phyloP scores from a whole-genome alignment of 495 filamentous ascomycete genomes.

The Hyaloscypha hepaticicola region DNA sequence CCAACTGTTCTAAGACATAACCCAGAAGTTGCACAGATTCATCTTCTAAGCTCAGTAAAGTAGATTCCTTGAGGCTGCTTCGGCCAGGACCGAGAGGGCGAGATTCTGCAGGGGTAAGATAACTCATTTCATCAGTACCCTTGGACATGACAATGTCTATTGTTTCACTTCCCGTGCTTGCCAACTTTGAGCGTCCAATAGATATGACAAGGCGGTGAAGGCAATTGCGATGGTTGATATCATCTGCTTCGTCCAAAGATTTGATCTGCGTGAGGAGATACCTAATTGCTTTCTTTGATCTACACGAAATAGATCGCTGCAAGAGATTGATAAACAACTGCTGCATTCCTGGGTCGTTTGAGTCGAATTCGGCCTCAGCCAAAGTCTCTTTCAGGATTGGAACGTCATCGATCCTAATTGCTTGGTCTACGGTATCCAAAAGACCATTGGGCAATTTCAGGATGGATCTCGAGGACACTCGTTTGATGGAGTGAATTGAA shows the following conservation, averaged over 20 bases:
- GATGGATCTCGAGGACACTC: constrained; percentile 65
- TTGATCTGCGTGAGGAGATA: constrained; percentile 64
- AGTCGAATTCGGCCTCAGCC: constrained; percentile 50
- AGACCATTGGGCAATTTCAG: constrained; percentile 64
- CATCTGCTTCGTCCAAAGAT: constrained; percentile 78
- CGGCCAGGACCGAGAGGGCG: constrained; percentile 61
- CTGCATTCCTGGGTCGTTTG: constrained; percentile 53
- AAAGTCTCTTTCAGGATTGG: constrained; percentile 58
- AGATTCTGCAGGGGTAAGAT: constrained; percentile 73
- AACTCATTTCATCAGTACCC: constrained; percentile 53
- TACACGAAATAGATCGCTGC: constrained; percentile 76
- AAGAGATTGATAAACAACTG: constrained; percentile 74
- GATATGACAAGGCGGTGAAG: constrained; percentile 89
- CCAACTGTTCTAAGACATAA: constrained; percentile 69
- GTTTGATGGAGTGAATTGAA: constrained; percentile 69
- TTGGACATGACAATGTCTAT: constrained; percentile 42
- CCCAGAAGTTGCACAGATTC: constrained; percentile 71
- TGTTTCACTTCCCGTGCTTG: constrained; percentile 44
- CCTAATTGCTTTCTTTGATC: constrained; percentile 65
- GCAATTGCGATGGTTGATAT: constrained; percentile 91
- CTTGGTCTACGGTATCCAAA: constrained; percentile 72
- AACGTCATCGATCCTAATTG: constrained; percentile 73
- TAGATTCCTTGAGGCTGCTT: constrained; percentile 50
- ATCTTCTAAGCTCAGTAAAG: constrained; percentile 51
- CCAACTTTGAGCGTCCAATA: constrained; percentile 76